These are phyloP conservation scores for Tricholoma hemisulphureum DNA, from an alignment of 768 basidiomycete genomes.

Conservation along the genomic window DNA sequence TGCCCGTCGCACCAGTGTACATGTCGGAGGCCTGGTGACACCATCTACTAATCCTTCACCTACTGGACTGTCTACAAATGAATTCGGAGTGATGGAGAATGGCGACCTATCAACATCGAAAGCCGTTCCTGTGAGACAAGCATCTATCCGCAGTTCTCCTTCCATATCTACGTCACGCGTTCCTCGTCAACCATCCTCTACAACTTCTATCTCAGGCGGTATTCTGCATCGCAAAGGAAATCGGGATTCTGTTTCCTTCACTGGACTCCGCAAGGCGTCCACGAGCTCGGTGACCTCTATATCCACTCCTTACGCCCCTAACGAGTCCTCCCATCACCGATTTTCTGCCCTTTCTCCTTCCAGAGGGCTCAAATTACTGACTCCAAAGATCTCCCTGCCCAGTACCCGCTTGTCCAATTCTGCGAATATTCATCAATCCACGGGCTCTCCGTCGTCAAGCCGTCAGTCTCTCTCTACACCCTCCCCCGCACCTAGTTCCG, in stretches of 20 bases:
- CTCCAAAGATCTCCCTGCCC: conserved; percentile 70
- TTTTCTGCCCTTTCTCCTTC: conserved; percentile 86
- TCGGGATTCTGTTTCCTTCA: conserved; percentile 79
- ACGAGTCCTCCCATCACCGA: conserved; percentile 51
- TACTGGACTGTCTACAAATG: conserved; percentile 53
- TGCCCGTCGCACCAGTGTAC: conserved; percentile 66
- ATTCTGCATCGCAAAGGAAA: conserved; percentile 57
- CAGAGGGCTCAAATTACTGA: conserved; percentile 76
- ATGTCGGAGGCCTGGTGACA: conserved; percentile 43
- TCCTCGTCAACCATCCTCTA: conserved; percentile 60
- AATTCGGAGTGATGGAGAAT: conserved; percentile 80
- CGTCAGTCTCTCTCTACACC: conserved; percentile 79
- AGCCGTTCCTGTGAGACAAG: conserved; percentile 43
- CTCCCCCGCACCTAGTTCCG: conserved; percentile 73
- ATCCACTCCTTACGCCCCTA: conserved; percentile 48
- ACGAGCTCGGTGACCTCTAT: conserved; percentile 76
- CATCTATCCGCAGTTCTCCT: conserved; percentile 66
- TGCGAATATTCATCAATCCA: conserved; percentile 46
- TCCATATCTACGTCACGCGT: conserved; percentile 56
- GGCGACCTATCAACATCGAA: conserved; percentile 50
- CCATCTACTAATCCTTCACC: conserved; percentile 70
- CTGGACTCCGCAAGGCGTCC: conserved; percentile 77
- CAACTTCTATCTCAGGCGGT: conserved; percentile 43
- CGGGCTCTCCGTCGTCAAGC: conserved; percentile 64
- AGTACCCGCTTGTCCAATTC: conserved; percentile 54